Evolutionary conservation across 495 filamentous ascomycete species (phyloP).

Genomic region (Aspergillus cristatus): DNA sequence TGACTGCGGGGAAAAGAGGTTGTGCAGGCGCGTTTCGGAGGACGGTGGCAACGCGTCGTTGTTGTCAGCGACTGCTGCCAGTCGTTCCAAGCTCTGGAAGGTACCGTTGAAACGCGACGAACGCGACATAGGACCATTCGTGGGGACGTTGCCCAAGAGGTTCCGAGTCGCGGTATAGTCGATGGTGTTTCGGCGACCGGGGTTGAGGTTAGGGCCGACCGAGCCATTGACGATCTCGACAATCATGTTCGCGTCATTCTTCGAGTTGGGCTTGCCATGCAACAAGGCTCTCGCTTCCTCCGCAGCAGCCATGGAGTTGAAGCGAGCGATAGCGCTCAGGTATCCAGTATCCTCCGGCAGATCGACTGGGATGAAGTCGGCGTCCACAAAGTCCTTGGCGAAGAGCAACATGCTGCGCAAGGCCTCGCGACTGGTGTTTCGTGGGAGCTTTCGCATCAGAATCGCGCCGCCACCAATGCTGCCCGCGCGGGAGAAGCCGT

Average conservation of each 20-base stretch:
- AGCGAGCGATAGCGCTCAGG: constrained; percentile 64
- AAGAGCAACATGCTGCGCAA: constrained; percentile 78
- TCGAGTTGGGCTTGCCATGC: constrained; percentile 68
- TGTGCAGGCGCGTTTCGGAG: constrained; percentile 58
- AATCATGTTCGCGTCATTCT: constrained; percentile 67
- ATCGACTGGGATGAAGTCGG: constrained; percentile 59
- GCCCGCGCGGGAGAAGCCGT: constrained; percentile 28
- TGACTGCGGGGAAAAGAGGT: constrained; percentile 74
- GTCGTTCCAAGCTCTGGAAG: constrained; percentile 63
- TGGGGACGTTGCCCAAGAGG: constrained; percentile 45
- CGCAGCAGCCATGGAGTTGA: constrained; percentile 60
- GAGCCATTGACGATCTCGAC: constrained; percentile 57
- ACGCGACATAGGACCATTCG: constrained; percentile 48
- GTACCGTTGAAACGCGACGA: constrained; percentile 69
- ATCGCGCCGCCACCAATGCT: constrained; percentile 41
- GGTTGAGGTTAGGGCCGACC: constrained; percentile 30
- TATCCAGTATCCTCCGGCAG: constrained; percentile 62
- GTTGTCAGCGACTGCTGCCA: constrained; percentile 53
- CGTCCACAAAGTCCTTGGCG: constrained; percentile 69
- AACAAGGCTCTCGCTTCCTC: constrained; percentile 68
- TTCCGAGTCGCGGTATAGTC: constrained; percentile 46
- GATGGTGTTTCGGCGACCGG: constrained; percentile 49
- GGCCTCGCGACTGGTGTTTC: constrained; percentile 60
- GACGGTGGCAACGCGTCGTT: constrained; percentile 48
- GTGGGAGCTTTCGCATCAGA: constrained; percentile 68